Evolutionary conservation across 2,329 filamentous ascomycete genomes (phyloP), one percentile per base, ranked within the genome.

Genomic region (Capronia americana): DNA sequence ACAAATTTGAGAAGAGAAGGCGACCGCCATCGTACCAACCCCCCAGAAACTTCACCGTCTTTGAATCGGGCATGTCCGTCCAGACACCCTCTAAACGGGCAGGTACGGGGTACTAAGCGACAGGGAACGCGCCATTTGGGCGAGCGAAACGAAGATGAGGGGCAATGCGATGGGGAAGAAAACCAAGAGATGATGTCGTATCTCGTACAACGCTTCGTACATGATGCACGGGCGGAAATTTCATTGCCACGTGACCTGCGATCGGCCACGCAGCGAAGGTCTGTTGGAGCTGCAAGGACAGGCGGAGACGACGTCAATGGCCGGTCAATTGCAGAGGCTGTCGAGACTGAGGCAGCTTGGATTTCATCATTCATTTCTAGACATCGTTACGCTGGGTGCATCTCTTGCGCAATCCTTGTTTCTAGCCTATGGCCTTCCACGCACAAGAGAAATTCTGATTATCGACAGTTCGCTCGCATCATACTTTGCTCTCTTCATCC

Each of bases 1-100:
- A 55, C 26, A 56, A 28, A 61, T 20, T 44, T 12, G 32, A 20
- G 23, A 61, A 53, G 53, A 30, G 53, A 44, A 30, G 46, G 32
- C 24, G 58, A 61, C 26, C 28, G 28, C 44, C 28, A 34, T 53
- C 30, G 46, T 61, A 61, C 58, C 58, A 41, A 32, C n/a, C 3
- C 28, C 28, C 17, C 26, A 30, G 53, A 34, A 20, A 55, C 17
- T 34, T 55, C 53, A n/a, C 23, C 28, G 7, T 55, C 8, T 17
- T 30, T 30, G 24, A 4, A 17, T 34, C 53, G 53, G 53, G 4
- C 53, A 55, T 55, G 53, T 55, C 53, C 53, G 53, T 34, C 8
- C 17, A 7, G 38, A 12, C 24, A 11, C 26, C 4, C 28, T 28
- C 12, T n/a, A 14, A 28, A 55, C 17, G 20, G 53, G 28, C 24